phyloP scores from a whole-genome alignment of 345 rosid species.

The Citrus cavaleriei region DNA sequence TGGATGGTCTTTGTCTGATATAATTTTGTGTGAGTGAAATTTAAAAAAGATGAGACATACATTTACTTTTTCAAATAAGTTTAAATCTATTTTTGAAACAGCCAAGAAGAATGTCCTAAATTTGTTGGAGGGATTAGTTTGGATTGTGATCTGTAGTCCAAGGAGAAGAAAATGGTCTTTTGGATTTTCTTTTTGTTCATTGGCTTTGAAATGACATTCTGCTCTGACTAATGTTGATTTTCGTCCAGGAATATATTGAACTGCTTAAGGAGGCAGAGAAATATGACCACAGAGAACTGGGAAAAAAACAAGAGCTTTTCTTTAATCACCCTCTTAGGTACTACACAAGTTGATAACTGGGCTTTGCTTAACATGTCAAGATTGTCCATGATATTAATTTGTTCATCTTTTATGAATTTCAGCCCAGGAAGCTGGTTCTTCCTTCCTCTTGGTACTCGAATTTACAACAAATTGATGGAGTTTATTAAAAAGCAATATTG shows the following conservation, averaged over 20 bases:
- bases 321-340: constrained; percentile 86
- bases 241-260: constrained; percentile 64
- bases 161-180: neutral
- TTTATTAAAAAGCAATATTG: constrained; percentile 73
- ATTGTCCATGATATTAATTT: constrained; percentile 10
- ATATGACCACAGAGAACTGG: constrained; percentile 88
- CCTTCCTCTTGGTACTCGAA: constrained; percentile 83
- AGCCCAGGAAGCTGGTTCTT: constrained; percentile 99
- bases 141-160: neutral
- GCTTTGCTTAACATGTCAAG: neutral
- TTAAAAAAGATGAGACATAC: neutral
- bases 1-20: neutral
- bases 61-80: neutral
- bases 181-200: neutral
- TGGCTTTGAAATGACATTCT: neutral
- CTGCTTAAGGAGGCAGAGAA: constrained; percentile 84
- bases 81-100: neutral
- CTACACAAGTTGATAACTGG: neutral
- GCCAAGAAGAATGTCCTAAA: neutral
- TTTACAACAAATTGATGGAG: constrained; percentile 80
- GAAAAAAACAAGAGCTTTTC: constrained; percentile 90
- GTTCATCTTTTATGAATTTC: constrained; percentile 26
- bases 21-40: neutral
- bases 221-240: constrained; percentile 1
- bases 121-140: neutral